Conservation (phyloP, 192 early-diverging fungal genomes). For the Tieghemiomyces parasiticus region DNA sequence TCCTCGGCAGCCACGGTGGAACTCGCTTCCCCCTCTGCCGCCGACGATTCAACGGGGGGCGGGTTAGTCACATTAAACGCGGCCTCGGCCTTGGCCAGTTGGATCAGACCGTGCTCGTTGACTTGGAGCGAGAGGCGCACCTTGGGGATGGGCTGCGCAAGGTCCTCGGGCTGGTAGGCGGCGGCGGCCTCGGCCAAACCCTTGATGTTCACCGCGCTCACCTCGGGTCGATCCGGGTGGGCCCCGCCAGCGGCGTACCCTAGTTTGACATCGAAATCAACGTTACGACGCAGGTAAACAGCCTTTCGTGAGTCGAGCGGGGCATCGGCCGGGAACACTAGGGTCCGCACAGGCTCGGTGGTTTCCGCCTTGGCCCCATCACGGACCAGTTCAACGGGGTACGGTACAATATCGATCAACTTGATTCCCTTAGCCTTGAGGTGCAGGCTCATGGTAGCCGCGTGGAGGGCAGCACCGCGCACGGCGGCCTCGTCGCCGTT, state of each 20-base stretch:
- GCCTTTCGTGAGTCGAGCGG: conserved; percentile 4
- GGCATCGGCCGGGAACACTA: background rate
- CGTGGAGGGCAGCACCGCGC: conserved; percentile 73
- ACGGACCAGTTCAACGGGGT: conserved; percentile 51
- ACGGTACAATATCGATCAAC: conserved; percentile 66
- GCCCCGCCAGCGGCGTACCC: background rate
- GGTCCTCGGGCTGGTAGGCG: conserved; percentile 38
- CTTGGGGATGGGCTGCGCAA: conserved; percentile 46
- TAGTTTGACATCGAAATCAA: background rate
- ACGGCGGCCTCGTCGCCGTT: conserved; percentile 96
- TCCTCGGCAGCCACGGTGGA: background rate
- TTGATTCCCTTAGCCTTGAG: conserved; percentile 76
- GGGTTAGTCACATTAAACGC: conserved; percentile 32
- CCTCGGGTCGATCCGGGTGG: conserved; percentile 19
- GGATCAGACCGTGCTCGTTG: conserved; percentile 58
- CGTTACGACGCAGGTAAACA: background rate
- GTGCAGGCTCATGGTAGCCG: conserved; percentile 67
- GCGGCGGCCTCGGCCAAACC: conserved; percentile 56
- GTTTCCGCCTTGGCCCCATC: conserved; percentile 21
- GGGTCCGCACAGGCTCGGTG: conserved; percentile 10
- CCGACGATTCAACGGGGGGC: conserved; percentile 15
- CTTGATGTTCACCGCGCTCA: conserved; percentile 43
- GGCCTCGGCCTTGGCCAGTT: conserved; percentile 38
- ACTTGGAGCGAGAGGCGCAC: conserved; percentile 72
- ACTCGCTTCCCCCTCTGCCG: conserved; percentile 6